phyloP scores from a whole-genome alignment of 768 basidiomycete genomes.

The Mycena olivaceomarginata region DNA sequence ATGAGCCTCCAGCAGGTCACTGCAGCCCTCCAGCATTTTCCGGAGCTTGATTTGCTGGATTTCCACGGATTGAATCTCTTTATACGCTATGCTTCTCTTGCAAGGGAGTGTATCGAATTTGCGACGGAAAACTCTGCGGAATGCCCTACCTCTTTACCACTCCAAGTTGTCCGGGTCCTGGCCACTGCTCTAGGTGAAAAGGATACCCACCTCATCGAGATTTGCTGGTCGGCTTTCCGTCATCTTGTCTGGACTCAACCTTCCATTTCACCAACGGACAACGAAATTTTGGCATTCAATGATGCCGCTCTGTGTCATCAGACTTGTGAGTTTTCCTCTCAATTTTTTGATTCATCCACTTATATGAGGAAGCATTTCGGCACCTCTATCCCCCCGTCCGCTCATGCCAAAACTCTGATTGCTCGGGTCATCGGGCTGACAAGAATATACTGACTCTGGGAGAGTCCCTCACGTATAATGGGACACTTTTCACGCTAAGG shows the following conservation, averaged over 20 bases:
- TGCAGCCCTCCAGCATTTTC: neutral
- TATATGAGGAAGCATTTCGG: constrained; percentile 5
- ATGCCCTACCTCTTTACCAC: neutral
- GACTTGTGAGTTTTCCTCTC: neutral
- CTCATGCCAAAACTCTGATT: neutral
- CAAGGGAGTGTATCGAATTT: constrained; percentile 3
- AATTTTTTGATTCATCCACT: neutral
- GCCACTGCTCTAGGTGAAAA: constrained; percentile 18
- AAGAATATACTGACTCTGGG: constrained; percentile 1
- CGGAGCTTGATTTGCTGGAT: constrained; percentile 10
- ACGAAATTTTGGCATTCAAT: constrained; percentile 16
- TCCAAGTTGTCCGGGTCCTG: neutral
- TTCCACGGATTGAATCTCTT: constrained; percentile 21
- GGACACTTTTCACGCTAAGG: constrained; percentile 8
- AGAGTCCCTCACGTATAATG: constrained; percentile 7
- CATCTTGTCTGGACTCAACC: constrained; percentile 17
- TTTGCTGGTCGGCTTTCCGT: constrained; percentile 19
- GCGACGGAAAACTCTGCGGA: neutral
- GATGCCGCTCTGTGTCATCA: neutral
- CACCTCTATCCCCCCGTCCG: constrained; percentile 23
- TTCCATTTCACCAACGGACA: neutral
- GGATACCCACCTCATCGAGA: constrained; percentile 7
- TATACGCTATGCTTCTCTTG: constrained; percentile 15
- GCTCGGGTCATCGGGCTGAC: neutral
- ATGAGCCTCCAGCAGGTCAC: constrained; percentile 26